phyloP scores from a whole-genome alignment of 2,329 filamentous ascomycete genomes.

The Cordyceps cateniannulata region DNA sequence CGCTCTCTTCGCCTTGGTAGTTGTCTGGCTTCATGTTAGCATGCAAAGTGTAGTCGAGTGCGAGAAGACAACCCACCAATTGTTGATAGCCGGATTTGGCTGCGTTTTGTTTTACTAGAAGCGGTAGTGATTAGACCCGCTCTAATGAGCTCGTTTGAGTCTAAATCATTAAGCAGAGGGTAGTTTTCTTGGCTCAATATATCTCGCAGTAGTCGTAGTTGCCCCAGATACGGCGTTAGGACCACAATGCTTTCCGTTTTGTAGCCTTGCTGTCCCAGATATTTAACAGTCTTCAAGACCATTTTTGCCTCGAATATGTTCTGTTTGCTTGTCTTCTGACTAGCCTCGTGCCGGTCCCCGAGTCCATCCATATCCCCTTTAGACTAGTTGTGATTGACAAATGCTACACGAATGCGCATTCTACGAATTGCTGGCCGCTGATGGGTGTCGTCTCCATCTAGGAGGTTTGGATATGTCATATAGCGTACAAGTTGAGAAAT shows the following conservation, averaged over 20 bases:
- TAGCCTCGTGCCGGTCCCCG: conserved; percentile 44
- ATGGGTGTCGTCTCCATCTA: conserved; percentile 51
- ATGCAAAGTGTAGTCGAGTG: too few relatives aligned
- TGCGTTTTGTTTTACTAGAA: conserved; percentile 44
- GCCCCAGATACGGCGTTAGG: conserved; percentile 66
- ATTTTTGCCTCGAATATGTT: conserved; percentile 62
- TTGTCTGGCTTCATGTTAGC: conserved; percentile 48
- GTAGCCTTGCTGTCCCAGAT: conserved; percentile 67
- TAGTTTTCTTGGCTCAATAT: conserved; percentile 52
- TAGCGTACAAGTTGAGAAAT: conserved; percentile 53
- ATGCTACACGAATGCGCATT: conserved; percentile 50
- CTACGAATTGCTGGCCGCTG: too few relatives aligned
- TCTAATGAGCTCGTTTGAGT: conserved; percentile 50
- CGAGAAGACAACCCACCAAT: conserved; percentile 48
- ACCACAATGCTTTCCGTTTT: conserved; percentile 58
- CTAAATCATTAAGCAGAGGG: conserved; percentile 61
- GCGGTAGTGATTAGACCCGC: conserved; percentile 55
- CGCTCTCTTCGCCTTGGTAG: conserved; percentile 71
- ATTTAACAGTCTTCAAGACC: conserved; percentile 57
- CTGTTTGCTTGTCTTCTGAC: conserved; percentile 43
- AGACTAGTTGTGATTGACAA: conserved; percentile 54
- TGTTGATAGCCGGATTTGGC: conserved; percentile 56
- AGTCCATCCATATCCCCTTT: conserved; percentile 42
- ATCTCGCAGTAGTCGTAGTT: conserved; percentile 52
- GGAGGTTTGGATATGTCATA: conserved; percentile 56